These are phyloP conservation scores for Coprinellus micaceus DNA, from an alignment of 768 basidiomycete species.

Conservation along the genomic window DNA sequence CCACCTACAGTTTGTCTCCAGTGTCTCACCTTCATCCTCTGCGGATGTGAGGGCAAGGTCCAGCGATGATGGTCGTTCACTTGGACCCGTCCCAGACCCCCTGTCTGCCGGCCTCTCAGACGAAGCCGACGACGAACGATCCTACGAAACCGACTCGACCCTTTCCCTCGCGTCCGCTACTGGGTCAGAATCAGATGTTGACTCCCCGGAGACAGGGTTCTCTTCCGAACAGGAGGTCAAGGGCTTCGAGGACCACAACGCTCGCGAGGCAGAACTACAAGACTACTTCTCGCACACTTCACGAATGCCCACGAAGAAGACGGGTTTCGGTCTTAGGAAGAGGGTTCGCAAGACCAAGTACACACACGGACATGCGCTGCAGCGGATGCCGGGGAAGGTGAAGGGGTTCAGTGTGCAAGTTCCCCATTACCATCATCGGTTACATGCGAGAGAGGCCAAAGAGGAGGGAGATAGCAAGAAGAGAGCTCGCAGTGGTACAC, in stretches of 20 bases:
- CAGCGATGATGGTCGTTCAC: not conserved
- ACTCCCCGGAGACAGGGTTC: not conserved
- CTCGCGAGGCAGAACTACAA: too few species aligned
- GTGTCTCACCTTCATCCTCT: not conserved
- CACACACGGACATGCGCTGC: conserved; percentile 5
- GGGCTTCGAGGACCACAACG: not conserved
- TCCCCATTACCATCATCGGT: conserved; percentile 1
- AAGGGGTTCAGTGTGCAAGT: not conserved
- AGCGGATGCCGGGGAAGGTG: conserved; percentile 6
- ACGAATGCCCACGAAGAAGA: not conserved
- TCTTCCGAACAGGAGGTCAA: not conserved
- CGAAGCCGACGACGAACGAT: not conserved
- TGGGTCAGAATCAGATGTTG: not conserved
- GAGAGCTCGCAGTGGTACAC: not conserved
- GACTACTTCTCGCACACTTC: too few species aligned
- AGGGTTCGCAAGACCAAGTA: not conserved
- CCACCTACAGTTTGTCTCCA: not conserved
- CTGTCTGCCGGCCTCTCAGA: not conserved
- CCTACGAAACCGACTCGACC: not conserved
- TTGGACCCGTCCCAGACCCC: not conserved
- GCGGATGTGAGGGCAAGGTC: not conserved
- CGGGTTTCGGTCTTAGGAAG: not conserved
- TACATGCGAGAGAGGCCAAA: not conserved
- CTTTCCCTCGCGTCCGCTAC: not conserved
- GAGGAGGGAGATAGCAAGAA: not conserved